Conservation (phyloP, 768 basidiomycete genomes). For the Crepidotus variabilis region DNA sequence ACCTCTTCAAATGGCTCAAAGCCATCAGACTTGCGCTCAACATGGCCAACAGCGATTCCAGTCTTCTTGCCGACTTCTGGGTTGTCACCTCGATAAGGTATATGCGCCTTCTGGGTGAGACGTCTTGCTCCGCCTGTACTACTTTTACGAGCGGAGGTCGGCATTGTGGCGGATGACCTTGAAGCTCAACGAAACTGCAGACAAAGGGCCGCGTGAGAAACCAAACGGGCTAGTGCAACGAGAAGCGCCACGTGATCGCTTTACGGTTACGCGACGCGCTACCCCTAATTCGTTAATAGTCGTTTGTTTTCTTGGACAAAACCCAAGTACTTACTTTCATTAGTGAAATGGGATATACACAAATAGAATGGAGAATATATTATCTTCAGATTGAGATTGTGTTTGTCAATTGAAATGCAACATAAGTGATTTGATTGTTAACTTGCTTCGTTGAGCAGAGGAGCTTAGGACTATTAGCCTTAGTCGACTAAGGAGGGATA, state of each 20-base stretch:
- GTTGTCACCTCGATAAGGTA: constrained; percentile 78
- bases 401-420: too few species aligned
- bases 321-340: too few species aligned
- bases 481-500: too few species aligned
- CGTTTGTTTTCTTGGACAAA: too few species aligned
- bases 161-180: constrained; percentile 25
- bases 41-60: constrained; percentile 62
- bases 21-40: constrained; percentile 74
- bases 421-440: too few species aligned
- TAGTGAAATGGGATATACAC: too few species aligned
- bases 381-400: too few species aligned
- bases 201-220: constrained; percentile 15
- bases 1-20: constrained; percentile 81
- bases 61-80: constrained; percentile 78
- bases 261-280: not conserved
- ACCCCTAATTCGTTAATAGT: too few species aligned
- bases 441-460: too few species aligned
- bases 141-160: constrained; percentile 43
- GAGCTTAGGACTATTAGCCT: too few species aligned
- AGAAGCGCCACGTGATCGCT: constrained; percentile 21
- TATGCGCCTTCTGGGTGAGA: constrained; percentile 60
- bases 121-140: constrained; percentile 45
- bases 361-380: too few species aligned
- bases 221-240: constrained; percentile 14
- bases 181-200: not conserved